phyloP scores from a whole-genome alignment of 176 grass and related monocot species.

The Rhynchospora tenuis region DNA sequence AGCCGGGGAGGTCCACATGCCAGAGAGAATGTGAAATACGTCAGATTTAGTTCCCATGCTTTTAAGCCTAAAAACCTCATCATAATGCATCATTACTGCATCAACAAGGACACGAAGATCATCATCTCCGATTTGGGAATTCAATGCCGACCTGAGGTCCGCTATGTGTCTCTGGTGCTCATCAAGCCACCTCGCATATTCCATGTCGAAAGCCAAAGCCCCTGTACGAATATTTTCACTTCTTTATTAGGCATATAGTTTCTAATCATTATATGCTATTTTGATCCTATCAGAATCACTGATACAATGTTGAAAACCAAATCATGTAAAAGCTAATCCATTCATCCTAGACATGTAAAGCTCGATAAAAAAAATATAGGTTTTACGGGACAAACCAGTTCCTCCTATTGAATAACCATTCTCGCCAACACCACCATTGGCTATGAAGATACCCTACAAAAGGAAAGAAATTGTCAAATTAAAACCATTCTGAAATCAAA shows the following conservation, averaged over 20 bases:
- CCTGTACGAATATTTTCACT: slow-evolving; percentile 17
- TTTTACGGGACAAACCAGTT: slow-evolving; percentile 24
- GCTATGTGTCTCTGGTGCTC: slow-evolving; percentile 70
- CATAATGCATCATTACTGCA: slow-evolving; percentile 56
- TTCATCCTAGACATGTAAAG: neutral
- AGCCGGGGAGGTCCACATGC: slow-evolving; percentile 85
- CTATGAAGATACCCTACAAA: slow-evolving; percentile 74
- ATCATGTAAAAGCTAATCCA: neutral
- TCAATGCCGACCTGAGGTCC: slow-evolving; percentile 59
- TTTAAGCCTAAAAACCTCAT: slow-evolving; percentile 74
- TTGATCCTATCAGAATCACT: neutral
- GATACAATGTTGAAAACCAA: neutral
- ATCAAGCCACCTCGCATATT: slow-evolving; percentile 88
- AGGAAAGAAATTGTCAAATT: neutral
- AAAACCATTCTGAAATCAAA: neutral
- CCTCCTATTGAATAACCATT: slow-evolving; percentile 54
- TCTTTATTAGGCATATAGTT: neutral
- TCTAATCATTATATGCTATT: neutral
- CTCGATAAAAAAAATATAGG: neutral
- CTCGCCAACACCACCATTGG: slow-evolving; percentile 45
- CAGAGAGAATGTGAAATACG: slow-evolving; percentile 83
- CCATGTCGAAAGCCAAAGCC: slow-evolving; percentile 60
- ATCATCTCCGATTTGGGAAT: slow-evolving; percentile 39
- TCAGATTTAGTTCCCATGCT: slow-evolving; percentile 47
- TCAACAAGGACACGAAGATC: slow-evolving; percentile 65